Conservation (phyloP, 805 yeast species). For the Saccharomycopsis guyanensis region DNA sequence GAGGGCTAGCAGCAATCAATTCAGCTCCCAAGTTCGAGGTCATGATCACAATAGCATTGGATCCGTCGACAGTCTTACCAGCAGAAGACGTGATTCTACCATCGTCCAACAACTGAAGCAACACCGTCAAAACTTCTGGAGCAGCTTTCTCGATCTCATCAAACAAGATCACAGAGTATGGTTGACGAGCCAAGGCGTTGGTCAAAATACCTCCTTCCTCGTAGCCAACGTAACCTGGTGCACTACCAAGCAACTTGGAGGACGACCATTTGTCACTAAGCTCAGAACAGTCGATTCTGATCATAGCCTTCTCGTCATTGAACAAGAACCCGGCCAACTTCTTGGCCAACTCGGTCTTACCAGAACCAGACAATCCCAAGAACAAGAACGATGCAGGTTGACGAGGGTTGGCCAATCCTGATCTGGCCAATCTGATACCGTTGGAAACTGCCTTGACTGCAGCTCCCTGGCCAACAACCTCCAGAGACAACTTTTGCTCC, state of each 20-base stretch:
- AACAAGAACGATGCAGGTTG: conserved; percentile 95
- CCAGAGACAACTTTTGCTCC: conserved; percentile 77
- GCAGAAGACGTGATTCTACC: conserved; percentile 93
- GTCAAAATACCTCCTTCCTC: conserved; percentile 97
- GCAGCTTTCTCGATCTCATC: conserved; percentile 99
- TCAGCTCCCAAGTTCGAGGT: conserved; percentile 97
- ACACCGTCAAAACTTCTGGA: conserved; percentile 89
- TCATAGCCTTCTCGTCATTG: conserved; percentile 94
- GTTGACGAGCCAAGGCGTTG: conserved; percentile 82
- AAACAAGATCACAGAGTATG: conserved; percentile 91
- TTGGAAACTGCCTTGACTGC: conserved; percentile 96
- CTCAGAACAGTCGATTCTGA: conserved; percentile 96
- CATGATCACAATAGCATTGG: conserved; percentile 90
- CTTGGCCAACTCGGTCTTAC: conserved; percentile 97
- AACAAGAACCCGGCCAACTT: conserved; percentile 93
- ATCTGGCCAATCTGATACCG: conserved; percentile 85
- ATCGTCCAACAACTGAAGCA: conserved; percentile 90
- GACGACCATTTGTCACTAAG: conserved; percentile 93
- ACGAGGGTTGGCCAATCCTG: conserved; percentile 92
- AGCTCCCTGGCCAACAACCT: conserved; percentile 91
- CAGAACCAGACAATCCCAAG: conserved; percentile 93
- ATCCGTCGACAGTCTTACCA: conserved; percentile 89
- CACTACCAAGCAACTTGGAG: conserved; percentile 91
- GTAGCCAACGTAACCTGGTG: conserved; percentile 95
- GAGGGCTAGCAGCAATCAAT: conserved; percentile 61